A percentile compares a stretch with the other conserved stretches of the same genome.
These are phyloP conservation scores for Trypanosomatidae sp. DNA, from an alignment of 208 protist species.

Conservation along the genomic window DNA sequence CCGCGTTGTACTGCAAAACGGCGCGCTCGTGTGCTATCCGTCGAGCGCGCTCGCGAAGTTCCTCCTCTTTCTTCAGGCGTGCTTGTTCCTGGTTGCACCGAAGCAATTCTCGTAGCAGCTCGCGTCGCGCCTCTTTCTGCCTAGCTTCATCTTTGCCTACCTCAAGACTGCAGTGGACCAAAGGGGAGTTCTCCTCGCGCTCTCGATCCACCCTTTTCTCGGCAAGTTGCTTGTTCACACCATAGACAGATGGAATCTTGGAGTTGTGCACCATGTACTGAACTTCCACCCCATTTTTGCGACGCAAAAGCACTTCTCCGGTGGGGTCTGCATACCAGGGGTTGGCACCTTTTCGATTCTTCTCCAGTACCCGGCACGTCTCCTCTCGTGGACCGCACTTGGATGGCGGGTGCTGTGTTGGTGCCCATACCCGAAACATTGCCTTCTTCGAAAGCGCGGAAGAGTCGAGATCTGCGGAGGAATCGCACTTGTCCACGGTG, in stretches of 20 bases:
- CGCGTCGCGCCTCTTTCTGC: conserved; percentile 25
- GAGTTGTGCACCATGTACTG: conserved; percentile 76
- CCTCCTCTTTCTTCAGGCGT: conserved; percentile 43
- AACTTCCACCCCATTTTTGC: conserved; percentile 32
- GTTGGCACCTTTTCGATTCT: conserved; percentile 1
- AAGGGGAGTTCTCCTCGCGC: neutral
- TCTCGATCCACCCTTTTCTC: conserved; percentile 28
- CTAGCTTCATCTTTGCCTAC: conserved; percentile 13
- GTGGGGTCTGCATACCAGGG: conserved; percentile 46
- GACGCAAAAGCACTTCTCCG: conserved; percentile 49
- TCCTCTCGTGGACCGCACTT: neutral
- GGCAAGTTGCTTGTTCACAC: conserved; percentile 62
- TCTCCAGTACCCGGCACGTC: neutral
- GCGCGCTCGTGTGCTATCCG: conserved; percentile 18
- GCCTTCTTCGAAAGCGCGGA: neutral
- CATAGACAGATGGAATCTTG: conserved; percentile 59
- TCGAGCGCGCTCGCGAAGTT: conserved; percentile 13
- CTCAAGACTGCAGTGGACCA: neutral
- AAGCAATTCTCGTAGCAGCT: conserved; percentile 47
- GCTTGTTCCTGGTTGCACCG: conserved; percentile 56
- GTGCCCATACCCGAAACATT: conserved; percentile 54
- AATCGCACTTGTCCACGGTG: conserved; percentile 23
- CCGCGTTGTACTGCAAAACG: conserved; percentile 18
- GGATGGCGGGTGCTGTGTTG: conserved; percentile 34
- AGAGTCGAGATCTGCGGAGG: neutral